Evolutionary conservation across 202 grass and related monocot species (phyloP).

Genomic region (Elaeis oleifera): DNA sequence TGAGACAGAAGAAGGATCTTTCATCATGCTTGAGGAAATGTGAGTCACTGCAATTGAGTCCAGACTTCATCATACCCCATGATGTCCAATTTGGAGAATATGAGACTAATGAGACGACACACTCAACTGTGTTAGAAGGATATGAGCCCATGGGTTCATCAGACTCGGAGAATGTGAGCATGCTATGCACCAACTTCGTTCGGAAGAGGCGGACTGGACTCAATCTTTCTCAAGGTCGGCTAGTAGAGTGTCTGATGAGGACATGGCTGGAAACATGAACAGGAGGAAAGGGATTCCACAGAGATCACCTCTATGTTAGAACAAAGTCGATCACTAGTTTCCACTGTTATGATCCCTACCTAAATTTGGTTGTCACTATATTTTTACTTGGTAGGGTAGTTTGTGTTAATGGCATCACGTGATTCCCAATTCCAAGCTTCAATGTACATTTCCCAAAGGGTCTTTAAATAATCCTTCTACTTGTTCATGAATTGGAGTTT

Average conservation of each 20-base stretch:
- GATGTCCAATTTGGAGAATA: not conserved
- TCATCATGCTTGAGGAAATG: not conserved
- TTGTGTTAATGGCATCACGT: too few relatives aligned
- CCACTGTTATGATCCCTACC: too few relatives aligned
- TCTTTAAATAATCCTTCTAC: too few relatives aligned
- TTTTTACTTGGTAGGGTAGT: too few relatives aligned
- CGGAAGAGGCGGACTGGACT: slow-evolving; percentile 3
- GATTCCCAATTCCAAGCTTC: too few relatives aligned
- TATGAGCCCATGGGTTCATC: slow-evolving; percentile 3
- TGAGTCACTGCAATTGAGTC: not conserved
- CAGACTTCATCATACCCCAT: not conserved
- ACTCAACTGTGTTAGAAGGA: not conserved
- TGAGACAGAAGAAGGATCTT: not conserved
- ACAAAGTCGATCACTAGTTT: too few relatives aligned
- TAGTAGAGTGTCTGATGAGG: not conserved
- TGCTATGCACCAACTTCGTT: not conserved
- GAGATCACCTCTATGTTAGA: slow-evolving; percentile 20
- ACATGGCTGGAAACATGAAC: not conserved
- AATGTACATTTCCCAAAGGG: too few relatives aligned
- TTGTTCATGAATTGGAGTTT: too few relatives aligned
- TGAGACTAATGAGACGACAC: not conserved
- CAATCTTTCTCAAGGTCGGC: not conserved
- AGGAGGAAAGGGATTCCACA: slow-evolving; percentile 23
- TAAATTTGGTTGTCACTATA: too few relatives aligned
- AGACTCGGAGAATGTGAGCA: slow-evolving; percentile 12